A percentile compares a stretch with the other conserved stretches of the same genome.
These are phyloP conservation scores for Raffaelea albimanens DNA, from an alignment of 2,329 filamentous ascomycete species.

Conservation along the genomic window DNA sequence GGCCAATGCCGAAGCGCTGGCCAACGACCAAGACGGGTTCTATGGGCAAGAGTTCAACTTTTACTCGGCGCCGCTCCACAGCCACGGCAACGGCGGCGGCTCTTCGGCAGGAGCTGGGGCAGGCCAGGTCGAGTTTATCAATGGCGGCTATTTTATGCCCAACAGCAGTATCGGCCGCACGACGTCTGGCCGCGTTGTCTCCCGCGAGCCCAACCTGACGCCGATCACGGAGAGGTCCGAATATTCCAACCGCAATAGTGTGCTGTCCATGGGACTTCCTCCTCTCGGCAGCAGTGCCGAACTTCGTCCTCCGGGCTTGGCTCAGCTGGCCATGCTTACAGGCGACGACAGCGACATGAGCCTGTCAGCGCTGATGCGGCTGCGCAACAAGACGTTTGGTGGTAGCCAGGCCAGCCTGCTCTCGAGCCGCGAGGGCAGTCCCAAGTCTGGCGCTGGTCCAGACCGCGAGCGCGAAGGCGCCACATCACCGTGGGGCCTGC, in stretches of 20 bases:
- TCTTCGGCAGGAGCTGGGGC: constrained; percentile 13
- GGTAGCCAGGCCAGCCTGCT: constrained; percentile 69
- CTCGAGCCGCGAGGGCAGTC: constrained; percentile 42
- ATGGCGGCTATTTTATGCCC: constrained; percentile 84
- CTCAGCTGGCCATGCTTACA: constrained; percentile 59
- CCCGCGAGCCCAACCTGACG: constrained; percentile 83
- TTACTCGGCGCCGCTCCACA: constrained; percentile 53
- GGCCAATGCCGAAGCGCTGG: constrained; percentile 86
- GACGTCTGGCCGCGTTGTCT: constrained; percentile 63
- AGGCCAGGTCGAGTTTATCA: constrained; percentile 51
- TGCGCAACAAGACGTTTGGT: constrained; percentile 71
- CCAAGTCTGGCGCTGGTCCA: constrained; percentile 30
- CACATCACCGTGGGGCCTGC: constrained; percentile 31
- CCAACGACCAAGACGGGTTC: constrained; percentile 85
- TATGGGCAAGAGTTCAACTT: constrained; percentile 97
- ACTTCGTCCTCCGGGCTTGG: constrained; percentile 62
- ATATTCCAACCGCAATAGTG: constrained; percentile 88
- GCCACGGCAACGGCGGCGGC: constrained; percentile 26
- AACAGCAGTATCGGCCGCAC: constrained; percentile 55
- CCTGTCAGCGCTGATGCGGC: constrained; percentile 59
- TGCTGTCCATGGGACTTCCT: constrained; percentile 62
- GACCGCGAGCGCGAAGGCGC: constrained; percentile 29
- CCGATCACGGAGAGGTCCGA: constrained; percentile 95
- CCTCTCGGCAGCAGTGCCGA: constrained; percentile 28
- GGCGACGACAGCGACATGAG: constrained; percentile 59